Conservation (phyloP, 163 green algal genomes). For the Dunaliella salina region DNA sequence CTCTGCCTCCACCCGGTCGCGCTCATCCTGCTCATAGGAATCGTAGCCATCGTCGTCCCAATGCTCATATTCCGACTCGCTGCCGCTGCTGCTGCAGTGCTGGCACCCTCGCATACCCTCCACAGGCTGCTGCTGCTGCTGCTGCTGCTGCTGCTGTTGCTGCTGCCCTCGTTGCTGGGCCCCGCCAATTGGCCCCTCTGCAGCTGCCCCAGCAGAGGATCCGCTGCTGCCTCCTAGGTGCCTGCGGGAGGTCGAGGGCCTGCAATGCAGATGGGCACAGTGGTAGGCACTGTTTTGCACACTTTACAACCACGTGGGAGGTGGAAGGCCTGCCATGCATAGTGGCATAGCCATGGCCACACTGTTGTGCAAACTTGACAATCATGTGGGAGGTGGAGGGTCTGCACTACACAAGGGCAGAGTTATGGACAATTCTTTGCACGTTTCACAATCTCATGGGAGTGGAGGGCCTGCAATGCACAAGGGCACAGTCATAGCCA, state of each 20-base stretch:
- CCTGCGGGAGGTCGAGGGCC: not conserved
- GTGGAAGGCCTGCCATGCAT: no score
- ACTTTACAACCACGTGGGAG: no score
- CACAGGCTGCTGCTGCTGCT: not conserved
- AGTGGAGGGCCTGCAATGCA: not conserved
- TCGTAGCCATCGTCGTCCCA: not conserved
- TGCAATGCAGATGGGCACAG: not conserved
- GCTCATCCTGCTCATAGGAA: not conserved
- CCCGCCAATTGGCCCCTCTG: no score
- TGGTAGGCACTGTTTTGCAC: no score
- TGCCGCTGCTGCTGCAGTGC: not conserved
- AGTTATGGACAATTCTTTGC: no score
- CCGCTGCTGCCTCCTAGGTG: not conserved
- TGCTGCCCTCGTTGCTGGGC: not conserved
- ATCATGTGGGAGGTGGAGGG: no score
- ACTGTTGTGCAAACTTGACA: no score
- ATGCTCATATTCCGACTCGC: not conserved
- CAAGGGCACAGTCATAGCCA: no score
- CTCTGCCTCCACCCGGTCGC: slow-evolving; percentile 16
- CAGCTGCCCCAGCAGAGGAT: not conserved
- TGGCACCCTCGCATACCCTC: no score
- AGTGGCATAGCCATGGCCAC: no score
- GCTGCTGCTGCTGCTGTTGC: not conserved
- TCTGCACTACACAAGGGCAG: no score
- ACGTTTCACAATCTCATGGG: no score